Evolutionary conservation across 78 protist species (phyloP).

Genomic region (Planoprotostelium fungivorum): DNA sequence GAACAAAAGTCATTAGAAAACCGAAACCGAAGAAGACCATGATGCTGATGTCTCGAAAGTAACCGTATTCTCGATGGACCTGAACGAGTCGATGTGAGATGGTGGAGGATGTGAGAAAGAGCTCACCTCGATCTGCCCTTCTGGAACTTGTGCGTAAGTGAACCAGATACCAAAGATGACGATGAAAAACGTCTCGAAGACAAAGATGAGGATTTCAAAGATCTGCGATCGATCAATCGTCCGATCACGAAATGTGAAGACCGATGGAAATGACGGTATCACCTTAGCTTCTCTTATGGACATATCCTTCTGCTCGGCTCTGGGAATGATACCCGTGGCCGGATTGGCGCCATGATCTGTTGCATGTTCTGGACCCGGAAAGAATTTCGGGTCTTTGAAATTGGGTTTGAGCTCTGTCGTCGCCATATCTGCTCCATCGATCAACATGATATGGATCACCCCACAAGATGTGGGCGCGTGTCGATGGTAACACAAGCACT

Average conservation of each 20-base stretch:
- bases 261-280: background rate
- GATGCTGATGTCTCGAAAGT: conserved; percentile 77
- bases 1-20: conserved; percentile 82
- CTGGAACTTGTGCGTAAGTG: background rate
- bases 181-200: background rate
- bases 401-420: too few relatives aligned
- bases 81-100: background rate
- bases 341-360: background rate
- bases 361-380: conserved; percentile 1
- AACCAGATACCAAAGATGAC: background rate
- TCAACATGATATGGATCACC: too few relatives aligned
- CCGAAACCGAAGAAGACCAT: conserved; percentile 96
- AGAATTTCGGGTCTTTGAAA: too few relatives aligned
- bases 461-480: too few relatives aligned
- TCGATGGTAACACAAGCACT: too few relatives aligned
- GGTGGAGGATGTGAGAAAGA: background rate
- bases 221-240: background rate
- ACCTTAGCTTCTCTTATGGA: background rate
- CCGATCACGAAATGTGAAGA: too few relatives aligned
- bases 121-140: background rate
- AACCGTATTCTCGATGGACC: conserved; percentile 28
- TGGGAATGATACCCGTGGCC: background rate
- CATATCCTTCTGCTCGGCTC: background rate
- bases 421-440: too few relatives aligned
- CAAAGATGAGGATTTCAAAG: background rate